These are phyloP conservation scores for Pseudogymnoascus sp. DNA, from an alignment of 2,329 filamentous ascomycete species.

Conservation along the genomic window DNA sequence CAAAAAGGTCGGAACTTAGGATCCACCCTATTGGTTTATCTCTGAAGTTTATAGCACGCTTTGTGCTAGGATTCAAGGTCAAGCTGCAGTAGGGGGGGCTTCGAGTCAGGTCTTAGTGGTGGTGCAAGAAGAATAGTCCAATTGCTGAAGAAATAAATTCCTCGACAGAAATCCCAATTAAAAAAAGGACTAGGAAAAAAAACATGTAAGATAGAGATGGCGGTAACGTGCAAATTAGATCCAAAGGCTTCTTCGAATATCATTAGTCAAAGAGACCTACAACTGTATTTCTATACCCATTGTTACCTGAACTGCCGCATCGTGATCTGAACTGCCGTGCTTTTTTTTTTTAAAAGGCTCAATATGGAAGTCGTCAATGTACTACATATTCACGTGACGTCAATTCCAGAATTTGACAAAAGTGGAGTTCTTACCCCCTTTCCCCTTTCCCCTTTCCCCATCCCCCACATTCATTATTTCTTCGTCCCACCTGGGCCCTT, in stretches of 20 bases:
- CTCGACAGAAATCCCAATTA: not conserved
- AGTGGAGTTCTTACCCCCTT: not conserved
- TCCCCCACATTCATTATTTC: not conserved
- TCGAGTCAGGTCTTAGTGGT: no score
- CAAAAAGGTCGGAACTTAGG: slow-evolving; percentile 28
- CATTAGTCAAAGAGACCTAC: not conserved
- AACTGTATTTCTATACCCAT: not conserved
- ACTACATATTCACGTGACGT: not conserved
- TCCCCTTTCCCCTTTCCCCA: not conserved
- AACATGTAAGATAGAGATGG: not conserved
- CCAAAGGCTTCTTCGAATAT: not conserved
- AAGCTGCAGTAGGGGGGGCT: no score
- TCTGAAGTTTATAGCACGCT: slow-evolving; percentile 19
- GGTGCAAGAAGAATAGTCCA: not conserved
- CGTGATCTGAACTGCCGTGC: no score
- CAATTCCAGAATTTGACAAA: not conserved
- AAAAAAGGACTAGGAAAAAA: not conserved
- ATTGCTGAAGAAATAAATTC: not conserved
- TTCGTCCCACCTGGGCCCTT: slow-evolving; percentile 6
- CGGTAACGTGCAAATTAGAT: not conserved
- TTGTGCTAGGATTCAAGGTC: no score
- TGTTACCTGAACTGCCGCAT: not conserved
- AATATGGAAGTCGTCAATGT: not conserved
- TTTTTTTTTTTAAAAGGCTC: not conserved
- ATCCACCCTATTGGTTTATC: slow-evolving; percentile 25